Percentiles rank a stretch among this genome's conserved stretches.
Evolutionary conservation across 306 rosid genomes (phyloP).

Genomic region (Rosa multiflora): DNA sequence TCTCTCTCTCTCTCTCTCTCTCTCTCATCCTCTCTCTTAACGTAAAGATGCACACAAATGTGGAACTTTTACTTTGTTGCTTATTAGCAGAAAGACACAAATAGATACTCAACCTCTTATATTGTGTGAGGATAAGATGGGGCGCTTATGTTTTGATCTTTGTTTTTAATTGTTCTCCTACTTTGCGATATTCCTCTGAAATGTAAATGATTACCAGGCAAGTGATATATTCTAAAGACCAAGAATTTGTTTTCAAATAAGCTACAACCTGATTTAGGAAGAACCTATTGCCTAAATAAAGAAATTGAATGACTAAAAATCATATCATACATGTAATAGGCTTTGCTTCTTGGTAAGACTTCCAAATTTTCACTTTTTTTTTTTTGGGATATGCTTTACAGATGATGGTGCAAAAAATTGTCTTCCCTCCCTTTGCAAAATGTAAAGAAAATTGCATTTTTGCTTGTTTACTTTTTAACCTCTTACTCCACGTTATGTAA

Average conservation of each 20-base stretch:
- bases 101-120: not conserved
- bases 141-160: not conserved
- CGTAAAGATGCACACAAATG: not conserved
- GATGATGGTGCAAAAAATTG: not conserved
- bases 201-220: not conserved
- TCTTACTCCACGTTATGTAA: too few relatives aligned
- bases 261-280: not conserved
- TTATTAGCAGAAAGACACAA: not conserved
- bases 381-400: not conserved
- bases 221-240: not conserved
- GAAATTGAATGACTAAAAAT: too few relatives aligned
- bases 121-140: not conserved
- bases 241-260: not conserved
- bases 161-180: not conserved
- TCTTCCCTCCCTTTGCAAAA: not conserved
- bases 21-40: conserved; percentile 23
- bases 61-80: not conserved
- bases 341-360: not conserved
- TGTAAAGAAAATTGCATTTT: not conserved
- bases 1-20: conserved; percentile 16
- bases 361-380: not conserved
- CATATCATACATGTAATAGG: not conserved
- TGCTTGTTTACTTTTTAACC: not conserved
- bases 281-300: not conserved
- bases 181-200: too few relatives aligned